These are phyloP conservation scores for Fusarium sp. DNA, from an alignment of 2,329 filamentous ascomycete species.

Conservation along the genomic window DNA sequence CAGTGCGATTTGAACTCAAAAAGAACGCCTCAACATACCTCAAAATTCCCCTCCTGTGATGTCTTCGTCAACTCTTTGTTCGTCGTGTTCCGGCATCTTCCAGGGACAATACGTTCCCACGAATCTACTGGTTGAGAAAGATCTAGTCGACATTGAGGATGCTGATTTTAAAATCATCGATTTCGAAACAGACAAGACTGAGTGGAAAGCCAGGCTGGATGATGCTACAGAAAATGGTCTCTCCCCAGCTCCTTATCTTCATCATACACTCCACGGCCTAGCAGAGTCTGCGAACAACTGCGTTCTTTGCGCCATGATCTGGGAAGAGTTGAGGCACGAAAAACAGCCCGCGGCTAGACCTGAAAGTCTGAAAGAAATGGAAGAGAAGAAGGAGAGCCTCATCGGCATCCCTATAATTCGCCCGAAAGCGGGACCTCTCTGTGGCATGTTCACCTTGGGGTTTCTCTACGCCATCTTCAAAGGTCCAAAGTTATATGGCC, in stretches of 20 bases:
- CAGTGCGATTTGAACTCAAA: background rate
- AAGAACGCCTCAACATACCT: background rate
- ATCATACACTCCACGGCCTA: constrained; percentile 20
- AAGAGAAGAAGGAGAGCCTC: background rate
- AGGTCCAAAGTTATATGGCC: background rate
- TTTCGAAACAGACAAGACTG: background rate
- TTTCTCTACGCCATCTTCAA: constrained; percentile 8
- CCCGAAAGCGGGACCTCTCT: background rate
- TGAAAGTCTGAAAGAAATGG: constrained; percentile 1
- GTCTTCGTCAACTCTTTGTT: constrained; percentile 13
- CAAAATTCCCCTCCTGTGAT: background rate
- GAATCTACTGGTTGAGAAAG: constrained; percentile 3
- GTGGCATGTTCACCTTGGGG: constrained; percentile 22
- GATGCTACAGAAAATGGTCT: background rate
- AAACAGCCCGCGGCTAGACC: background rate
- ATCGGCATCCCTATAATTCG: constrained; percentile 24
- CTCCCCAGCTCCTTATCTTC: constrained; percentile 7
- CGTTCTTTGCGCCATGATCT: constrained; percentile 39
- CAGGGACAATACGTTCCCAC: constrained; percentile 24
- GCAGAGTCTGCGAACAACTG: constrained; percentile 16
- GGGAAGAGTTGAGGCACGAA: constrained; percentile 17
- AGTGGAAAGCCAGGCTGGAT: constrained; percentile 27
- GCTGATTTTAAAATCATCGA: background rate
- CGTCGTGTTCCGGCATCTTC: constrained; percentile 28
- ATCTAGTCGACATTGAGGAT: constrained; percentile 8